Evolutionary conservation across 805 yeast genomes (phyloP).

Genomic region (Lipomyces oligophaga): DNA sequence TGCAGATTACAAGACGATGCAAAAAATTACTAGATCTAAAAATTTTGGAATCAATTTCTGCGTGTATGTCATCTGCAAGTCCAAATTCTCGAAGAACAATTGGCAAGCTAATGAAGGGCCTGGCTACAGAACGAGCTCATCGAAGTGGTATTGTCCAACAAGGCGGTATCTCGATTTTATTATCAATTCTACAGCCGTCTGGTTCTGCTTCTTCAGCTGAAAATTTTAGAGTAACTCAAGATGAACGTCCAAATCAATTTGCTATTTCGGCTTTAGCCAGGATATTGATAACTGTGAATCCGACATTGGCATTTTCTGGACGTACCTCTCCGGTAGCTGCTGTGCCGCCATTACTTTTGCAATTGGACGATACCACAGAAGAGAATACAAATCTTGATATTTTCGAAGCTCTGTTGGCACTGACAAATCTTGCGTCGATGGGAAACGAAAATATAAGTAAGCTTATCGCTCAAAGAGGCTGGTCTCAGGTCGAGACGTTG

Average conservation of each 20-base stretch:
- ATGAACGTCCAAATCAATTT: constrained; percentile 17
- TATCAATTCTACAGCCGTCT: constrained; percentile 18
- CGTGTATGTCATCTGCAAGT: constrained; percentile 29
- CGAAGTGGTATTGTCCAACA: constrained; percentile 35
- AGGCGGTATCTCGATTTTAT: constrained; percentile 37
- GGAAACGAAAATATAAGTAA: constrained; percentile 43
- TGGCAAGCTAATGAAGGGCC: constrained; percentile 34
- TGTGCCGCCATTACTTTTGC: constrained; percentile 35
- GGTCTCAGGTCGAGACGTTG: constrained; percentile 46
- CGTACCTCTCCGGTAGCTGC: constrained; percentile 36
- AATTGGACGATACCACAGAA: constrained; percentile 31
- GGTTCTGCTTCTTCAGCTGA: background rate
- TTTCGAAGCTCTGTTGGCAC: constrained; percentile 57
- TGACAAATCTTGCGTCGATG: constrained; percentile 61
- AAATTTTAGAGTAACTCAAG: constrained; percentile 15
- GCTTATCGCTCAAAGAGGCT: constrained; percentile 41
- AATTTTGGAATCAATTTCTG: constrained; percentile 26
- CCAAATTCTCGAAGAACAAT: constrained; percentile 30
- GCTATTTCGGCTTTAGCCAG: constrained; percentile 38
- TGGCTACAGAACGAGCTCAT: constrained; percentile 33
- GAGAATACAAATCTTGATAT: constrained; percentile 39
- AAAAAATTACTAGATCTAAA: constrained; percentile 32
- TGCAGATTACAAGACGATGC: constrained; percentile 29
- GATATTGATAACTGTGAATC: constrained; percentile 38
- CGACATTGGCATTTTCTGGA: constrained; percentile 37